Evolutionary conservation across 1,284 basidiomycete genomes (phyloP), one percentile per base, ranked within the genome.

Genomic region (Tilletia setariae): DNA sequence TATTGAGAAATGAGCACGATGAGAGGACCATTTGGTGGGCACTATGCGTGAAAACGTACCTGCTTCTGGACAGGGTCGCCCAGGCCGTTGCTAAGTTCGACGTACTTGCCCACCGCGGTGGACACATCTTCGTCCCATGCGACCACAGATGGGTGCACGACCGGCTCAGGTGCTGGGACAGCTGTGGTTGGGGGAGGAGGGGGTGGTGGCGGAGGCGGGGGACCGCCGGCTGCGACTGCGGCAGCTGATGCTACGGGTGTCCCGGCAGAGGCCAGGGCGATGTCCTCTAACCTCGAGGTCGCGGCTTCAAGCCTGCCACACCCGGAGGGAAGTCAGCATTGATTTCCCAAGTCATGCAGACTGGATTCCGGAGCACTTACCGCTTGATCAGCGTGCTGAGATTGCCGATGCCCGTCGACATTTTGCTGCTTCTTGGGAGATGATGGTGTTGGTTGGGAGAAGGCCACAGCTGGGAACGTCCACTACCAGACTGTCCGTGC

Each of bases 231-330:
- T 19, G 67, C 46, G 23, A 66, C 63, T 8, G 56, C 63, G 9
- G 25, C 62, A 8, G 67, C 70, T 13, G 43, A 59, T 8, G 53
- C 32, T 7, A 53, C 46, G 11, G 23, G 28, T 19, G 69, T 62
- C n/a, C 70, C 56, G 32, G 70, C 59, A 67, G 74, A 65, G 53
- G 85, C 85, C 69, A 86, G 83, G 66, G 90, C 91, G 70, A 97
- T 87, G 82, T 98, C 95, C 84, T 98, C 95, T 32, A 98, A 88
- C 66, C 95, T 89, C 64, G 92, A 93, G 8, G 94, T 94, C 1
- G 93, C 93, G 59, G 96, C 95, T 86, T 95, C 91, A 30, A 82
- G 75, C 47, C 79, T 80, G 64, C 44, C 3, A 49, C 32, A 30
- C 59, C 40, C 30, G 16, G 2, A 46, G 25, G 49, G n/a, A 23